Evolutionary conservation across 2,329 filamentous ascomycete genomes (phyloP).

Genomic region (Fusarium sp.): DNA sequence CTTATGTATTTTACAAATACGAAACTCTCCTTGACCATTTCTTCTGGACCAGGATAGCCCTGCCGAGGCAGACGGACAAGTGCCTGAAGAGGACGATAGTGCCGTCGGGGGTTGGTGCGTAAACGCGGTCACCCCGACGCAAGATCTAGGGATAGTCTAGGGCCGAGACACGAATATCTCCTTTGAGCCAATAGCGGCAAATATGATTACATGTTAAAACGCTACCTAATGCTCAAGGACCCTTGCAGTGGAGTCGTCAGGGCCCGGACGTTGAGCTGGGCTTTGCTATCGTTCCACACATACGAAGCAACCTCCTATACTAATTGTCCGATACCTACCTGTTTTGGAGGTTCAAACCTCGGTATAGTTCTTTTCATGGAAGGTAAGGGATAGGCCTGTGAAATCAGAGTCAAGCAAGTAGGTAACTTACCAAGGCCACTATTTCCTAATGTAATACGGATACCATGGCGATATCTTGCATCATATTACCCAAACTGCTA

Average conservation of each 20-base stretch:
- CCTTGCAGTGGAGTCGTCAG: slow-evolving; percentile 7
- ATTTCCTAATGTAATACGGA: too few species aligned
- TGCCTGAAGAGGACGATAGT: slow-evolving; percentile 11
- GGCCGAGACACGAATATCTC: slow-evolving; percentile 3
- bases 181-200: slow-evolving; percentile 5
- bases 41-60: neutral
- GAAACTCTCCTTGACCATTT: neutral
- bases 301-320: neutral
- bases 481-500: too few species aligned
- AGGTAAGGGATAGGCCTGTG: neutral
- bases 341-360: too few species aligned
- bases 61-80: slow-evolving; percentile 31
- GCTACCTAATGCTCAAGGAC: slow-evolving; percentile 7
- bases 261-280: neutral
- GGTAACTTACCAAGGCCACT: too few species aligned
- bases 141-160: slow-evolving; percentile 2
- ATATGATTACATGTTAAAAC: slow-evolving; percentile 23
- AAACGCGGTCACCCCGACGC: neutral
- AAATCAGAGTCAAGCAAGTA: too few species aligned
- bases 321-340: too few species aligned
- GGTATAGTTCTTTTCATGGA: too few species aligned
- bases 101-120: slow-evolving; percentile 17
- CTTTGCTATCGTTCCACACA: neutral
- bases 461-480: too few species aligned
- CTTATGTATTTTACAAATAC: neutral